Base-by-base conservation (phyloP, 2,329 filamentous ascomycete genomes). In the Calonectria pseudoturangicola region DNA sequence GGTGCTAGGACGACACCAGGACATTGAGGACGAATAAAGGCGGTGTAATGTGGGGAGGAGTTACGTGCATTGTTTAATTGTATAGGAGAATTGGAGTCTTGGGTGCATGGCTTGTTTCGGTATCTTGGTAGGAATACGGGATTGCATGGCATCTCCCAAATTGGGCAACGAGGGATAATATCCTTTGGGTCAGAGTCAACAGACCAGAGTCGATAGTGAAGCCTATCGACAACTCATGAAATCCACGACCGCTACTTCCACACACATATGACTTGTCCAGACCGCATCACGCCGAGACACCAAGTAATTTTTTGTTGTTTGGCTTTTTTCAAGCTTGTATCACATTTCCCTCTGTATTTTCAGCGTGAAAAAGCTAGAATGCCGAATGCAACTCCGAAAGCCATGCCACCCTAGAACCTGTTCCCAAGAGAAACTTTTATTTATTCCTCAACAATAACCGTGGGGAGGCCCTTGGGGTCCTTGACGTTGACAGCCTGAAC, bases 401-500 rank as follows among this genome's bases (percentile, higher is more conserved):
- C 85, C 84, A 85, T 85, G 83, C 83, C 82, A 82, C 83, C 83
- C 79, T 81, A 84, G 79, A 85, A 84, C 83, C 83, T 83, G 83
- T 84, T 54, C 83, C 84, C 81, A 82, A 82, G 77, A 82, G 80
- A 83, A 79, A 81, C 69, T 79, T 80, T 83, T 81, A 81, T 84
- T 89, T 92, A 91, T 85, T 93, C 91, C 88, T 93, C 92, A 78
- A 99, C 96, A 83, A 98, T 91, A 83, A 94, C 92, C 81, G 97
- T 99, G 86, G 94, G 92, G 82, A 99, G 93, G 88, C 97, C 96
- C 95, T 98, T 98, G 88, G 95, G 93, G 89, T 98, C 94, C 95
- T 98, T 98, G 86, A 98, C 96, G 89, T 98, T 98, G 87, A 99
- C 97, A 83, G 97, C 97, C 93, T 99, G 96, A 82, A 99, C 97